A percentile compares a stretch with the other conserved stretches of the same genome.
Evolutionary conservation across 177 flowering plant species (phyloP).

Genomic region (Telopea speciosissima): DNA sequence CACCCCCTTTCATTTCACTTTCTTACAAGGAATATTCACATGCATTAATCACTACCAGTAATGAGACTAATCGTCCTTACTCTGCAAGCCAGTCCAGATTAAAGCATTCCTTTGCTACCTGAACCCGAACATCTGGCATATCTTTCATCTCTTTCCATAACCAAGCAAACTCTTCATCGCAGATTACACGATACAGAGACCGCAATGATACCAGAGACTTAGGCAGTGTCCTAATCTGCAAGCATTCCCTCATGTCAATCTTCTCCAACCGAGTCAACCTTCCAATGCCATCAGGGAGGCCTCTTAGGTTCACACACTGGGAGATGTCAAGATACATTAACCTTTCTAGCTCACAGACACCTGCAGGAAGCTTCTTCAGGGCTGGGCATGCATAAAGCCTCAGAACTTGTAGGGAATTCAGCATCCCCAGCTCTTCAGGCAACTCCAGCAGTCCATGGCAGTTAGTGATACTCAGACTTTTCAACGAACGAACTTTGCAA

Average conservation of each 20-base stretch:
- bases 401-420: slow-evolving; percentile 38
- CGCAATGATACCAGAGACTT: slow-evolving; percentile 26
- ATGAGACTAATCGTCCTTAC: not conserved
- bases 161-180: slow-evolving; percentile 58
- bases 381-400: slow-evolving; percentile 59
- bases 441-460: slow-evolving; percentile 55
- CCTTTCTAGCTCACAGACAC: slow-evolving; percentile 33
- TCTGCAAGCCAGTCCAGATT: slow-evolving; percentile 23
- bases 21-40: not conserved
- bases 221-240: slow-evolving; percentile 42
- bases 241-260: slow-evolving; percentile 83
- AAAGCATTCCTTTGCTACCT: slow-evolving; percentile 14
- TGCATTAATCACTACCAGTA: not conserved
- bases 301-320: slow-evolving; percentile 48
- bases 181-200: slow-evolving; percentile 45
- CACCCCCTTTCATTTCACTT: not conserved
- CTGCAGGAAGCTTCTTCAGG: slow-evolving; percentile 42
- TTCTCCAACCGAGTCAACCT: slow-evolving; percentile 46
- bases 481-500: slow-evolving; percentile 34
- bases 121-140: slow-evolving; percentile 34
- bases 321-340: slow-evolving; percentile 65
- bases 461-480: slow-evolving; percentile 56
- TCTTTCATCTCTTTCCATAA: slow-evolving; percentile 45
- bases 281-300: slow-evolving; percentile 56
- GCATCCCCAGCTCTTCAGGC: slow-evolving; percentile 41